phyloP scores from a whole-genome alignment of 257 asterid genomes.

The Echites panduratus region DNA sequence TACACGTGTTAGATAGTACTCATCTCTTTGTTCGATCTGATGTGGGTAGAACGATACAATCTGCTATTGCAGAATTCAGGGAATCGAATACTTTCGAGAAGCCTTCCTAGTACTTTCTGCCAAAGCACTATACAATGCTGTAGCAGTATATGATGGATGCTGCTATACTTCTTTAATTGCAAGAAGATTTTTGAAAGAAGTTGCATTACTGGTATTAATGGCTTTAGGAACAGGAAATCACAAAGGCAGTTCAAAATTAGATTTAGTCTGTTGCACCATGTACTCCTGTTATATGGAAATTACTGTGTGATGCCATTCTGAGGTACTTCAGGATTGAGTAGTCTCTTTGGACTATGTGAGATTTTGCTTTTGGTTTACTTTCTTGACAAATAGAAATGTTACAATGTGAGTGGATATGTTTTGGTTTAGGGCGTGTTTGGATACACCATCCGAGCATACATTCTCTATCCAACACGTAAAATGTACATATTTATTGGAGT shows the following conservation, averaged over 20 bases:
- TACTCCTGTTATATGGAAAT: background rate
- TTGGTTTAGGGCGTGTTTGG: too few relatives aligned
- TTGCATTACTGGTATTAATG: background rate
- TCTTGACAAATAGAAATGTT: background rate
- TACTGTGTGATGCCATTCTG: background rate
- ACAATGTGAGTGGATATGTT: background rate
- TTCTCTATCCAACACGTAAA: too few relatives aligned
- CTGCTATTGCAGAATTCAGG: constrained; percentile 66
- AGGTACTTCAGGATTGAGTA: background rate
- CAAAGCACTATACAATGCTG: background rate
- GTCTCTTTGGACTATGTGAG: too few relatives aligned
- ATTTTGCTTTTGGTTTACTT: too few relatives aligned
- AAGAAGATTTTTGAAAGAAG: background rate
- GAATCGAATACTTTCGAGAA: constrained; percentile 77
- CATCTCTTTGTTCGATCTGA: constrained; percentile 81
- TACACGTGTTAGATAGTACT: constrained; percentile 70
- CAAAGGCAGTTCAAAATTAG: background rate
- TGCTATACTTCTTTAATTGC: background rate
- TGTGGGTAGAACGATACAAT: constrained; percentile 64
- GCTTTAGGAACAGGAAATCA: background rate
- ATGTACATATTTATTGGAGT: too few relatives aligned
- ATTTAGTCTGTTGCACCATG: background rate
- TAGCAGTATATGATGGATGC: background rate
- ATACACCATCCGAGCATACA: too few relatives aligned
- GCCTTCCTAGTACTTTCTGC: constrained; percentile 35